Conservation (phyloP, 2,329 filamentous ascomycete genomes). For the Hirsutella rhossiliensis region DNA sequence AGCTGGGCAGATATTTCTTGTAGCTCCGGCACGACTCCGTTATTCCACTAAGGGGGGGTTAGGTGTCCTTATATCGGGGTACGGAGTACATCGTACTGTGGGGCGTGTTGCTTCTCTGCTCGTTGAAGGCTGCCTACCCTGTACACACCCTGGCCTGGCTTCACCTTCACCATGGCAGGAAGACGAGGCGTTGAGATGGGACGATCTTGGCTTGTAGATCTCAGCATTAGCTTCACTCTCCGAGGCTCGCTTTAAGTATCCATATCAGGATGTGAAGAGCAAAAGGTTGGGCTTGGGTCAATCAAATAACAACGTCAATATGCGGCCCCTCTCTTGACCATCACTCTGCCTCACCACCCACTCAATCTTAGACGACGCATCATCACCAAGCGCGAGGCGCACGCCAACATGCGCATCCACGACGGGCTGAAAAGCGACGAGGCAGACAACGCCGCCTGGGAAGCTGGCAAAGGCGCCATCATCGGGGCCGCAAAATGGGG, state of each 20-base stretch:
- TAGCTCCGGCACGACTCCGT: background rate
- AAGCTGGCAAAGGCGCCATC: slow-evolving; percentile 54
- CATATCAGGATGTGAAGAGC: no score
- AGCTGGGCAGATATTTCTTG: background rate
- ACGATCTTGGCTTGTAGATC: no score
- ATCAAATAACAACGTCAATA: no score
- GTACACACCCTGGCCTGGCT: background rate
- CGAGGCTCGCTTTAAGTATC: no score
- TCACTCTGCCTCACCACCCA: background rate
- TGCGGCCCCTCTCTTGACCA: background rate
- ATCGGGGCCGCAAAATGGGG: slow-evolving; percentile 64
- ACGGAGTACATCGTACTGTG: no score
- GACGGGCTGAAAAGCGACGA: slow-evolving; percentile 53
- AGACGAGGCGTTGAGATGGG: no score
- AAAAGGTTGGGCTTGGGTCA: no score
- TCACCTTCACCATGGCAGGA: no score
- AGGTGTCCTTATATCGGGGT: slow-evolving; percentile 6
- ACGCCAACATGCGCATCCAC: slow-evolving; percentile 31
- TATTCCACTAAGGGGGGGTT: slow-evolving; percentile 8
- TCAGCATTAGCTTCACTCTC: no score
- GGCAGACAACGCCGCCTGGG: slow-evolving; percentile 57
- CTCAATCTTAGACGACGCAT: no score
- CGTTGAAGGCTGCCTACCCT: background rate
- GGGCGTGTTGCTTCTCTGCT: background rate
- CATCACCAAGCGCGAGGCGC: no score